phyloP scores from a whole-genome alignment of 257 asterid species.

The Anisodus tanguticus region DNA sequence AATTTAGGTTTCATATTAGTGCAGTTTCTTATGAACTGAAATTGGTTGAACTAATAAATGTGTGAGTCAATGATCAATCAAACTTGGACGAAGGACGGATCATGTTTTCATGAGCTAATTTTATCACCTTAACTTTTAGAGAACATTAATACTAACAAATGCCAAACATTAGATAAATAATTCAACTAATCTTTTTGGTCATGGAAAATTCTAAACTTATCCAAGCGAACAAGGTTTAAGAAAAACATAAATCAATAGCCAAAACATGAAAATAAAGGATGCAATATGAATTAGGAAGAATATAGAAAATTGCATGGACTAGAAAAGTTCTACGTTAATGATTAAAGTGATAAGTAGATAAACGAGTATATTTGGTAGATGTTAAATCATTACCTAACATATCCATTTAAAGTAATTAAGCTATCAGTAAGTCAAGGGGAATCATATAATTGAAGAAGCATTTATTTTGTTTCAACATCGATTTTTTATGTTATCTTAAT shows the following conservation, averaged over 20 bases:
- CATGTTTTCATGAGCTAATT: too few relatives aligned
- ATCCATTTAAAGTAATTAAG: not conserved
- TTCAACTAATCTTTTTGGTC: not conserved
- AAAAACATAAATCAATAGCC: not conserved
- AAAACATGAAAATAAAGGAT: not conserved
- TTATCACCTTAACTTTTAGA: too few relatives aligned
- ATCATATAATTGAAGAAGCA: not conserved
- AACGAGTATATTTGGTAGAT: not conserved
- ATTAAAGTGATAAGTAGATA: not conserved
- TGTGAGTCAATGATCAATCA: too few relatives aligned
- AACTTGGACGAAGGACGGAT: too few relatives aligned
- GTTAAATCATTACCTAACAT: not conserved
- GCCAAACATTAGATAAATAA: not conserved
- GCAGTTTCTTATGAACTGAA: too few relatives aligned
- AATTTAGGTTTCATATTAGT: too few relatives aligned
- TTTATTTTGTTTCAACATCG: not conserved
- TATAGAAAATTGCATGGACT: not conserved
- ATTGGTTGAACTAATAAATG: too few relatives aligned
- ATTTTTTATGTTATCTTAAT: too few relatives aligned
- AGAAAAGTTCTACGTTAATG: not conserved
- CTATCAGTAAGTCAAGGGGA: not conserved
- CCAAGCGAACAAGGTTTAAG: not conserved
- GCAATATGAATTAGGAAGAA: not conserved
- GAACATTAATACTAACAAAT: too few relatives aligned
- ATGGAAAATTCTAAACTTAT: not conserved